phyloP scores from a whole-genome alignment of 2,329 filamentous ascomycete genomes.

The Scleromitrula shiraiana region DNA sequence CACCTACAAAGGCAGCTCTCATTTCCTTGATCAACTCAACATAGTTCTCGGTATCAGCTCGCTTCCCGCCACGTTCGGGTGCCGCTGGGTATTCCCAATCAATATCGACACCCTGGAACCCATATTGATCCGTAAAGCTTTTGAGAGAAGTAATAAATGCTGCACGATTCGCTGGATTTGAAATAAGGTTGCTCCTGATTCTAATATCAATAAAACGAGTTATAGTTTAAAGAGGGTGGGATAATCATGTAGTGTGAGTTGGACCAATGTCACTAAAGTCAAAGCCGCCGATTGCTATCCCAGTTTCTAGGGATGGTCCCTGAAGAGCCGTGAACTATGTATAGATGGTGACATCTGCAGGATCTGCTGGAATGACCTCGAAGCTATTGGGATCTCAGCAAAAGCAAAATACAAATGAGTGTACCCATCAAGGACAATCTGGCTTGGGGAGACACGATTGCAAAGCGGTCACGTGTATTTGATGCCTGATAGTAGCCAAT shows the following conservation, averaged over 20 bases:
- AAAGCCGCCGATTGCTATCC: not conserved
- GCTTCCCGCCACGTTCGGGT: slow-evolving; percentile 31
- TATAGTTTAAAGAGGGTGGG: not conserved
- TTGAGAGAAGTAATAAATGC: not conserved
- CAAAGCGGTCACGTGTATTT: slow-evolving; percentile 8
- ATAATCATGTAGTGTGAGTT: not conserved
- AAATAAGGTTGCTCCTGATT: slow-evolving; percentile 5
- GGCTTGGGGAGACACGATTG: not conserved
- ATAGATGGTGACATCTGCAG: slow-evolving; percentile 6
- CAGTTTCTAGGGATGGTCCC: not conserved
- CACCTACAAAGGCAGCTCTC: not conserved
- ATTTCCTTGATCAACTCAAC: slow-evolving; percentile 19
- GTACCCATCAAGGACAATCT: slow-evolving; percentile 17
- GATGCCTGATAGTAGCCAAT: slow-evolving; percentile 34
- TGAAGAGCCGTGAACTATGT: slow-evolving; percentile 13
- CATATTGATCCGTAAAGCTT: not conserved
- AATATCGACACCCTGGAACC: not conserved
- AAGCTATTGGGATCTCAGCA: slow-evolving; percentile 32
- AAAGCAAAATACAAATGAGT: slow-evolving; percentile 31
- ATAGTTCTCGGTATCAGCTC: slow-evolving; percentile 32
- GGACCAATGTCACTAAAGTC: not conserved
- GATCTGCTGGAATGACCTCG: slow-evolving; percentile 22
- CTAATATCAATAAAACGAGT: not conserved
- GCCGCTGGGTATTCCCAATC: slow-evolving; percentile 19
- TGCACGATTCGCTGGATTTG: slow-evolving; percentile 22